phyloP scores from a whole-genome alignment of 371 early-diverging fungal genomes.

The Smittium mucronatum region DNA sequence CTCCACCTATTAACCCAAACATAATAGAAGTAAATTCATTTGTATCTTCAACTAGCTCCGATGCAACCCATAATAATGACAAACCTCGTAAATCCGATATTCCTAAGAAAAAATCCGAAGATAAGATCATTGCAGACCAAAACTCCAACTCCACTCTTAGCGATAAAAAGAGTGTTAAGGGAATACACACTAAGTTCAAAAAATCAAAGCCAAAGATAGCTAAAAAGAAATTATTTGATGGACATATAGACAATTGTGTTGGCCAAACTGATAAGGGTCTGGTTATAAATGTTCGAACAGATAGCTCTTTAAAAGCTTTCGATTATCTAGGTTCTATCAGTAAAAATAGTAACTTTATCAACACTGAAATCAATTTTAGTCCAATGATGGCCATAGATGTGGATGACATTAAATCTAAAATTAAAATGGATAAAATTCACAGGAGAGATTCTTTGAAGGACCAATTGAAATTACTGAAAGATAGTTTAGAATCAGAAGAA shows the following conservation, averaged over 20 bases:
- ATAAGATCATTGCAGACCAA: neutral
- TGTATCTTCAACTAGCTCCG: neutral
- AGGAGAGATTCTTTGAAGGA: neutral
- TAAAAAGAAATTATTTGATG: no score
- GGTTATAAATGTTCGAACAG: neutral
- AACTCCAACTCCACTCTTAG: neutral
- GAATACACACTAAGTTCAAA: neutral
- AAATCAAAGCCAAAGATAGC: no score
- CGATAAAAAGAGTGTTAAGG: neutral
- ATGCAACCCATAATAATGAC: no score
- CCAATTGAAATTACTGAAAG: neutral
- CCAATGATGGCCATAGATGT: neutral
- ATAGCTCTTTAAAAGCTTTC: neutral
- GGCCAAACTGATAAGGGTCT: neutral
- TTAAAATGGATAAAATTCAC: neutral
- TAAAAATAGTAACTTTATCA: neutral
- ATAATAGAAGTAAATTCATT: neutral
- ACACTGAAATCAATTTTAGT: neutral
- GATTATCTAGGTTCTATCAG: neutral
- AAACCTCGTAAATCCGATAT: neutral
- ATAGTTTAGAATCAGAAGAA: neutral
- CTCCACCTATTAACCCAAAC: neutral
- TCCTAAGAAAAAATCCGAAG: neutral
- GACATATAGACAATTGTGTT: neutral
- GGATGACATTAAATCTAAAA: neutral